These are phyloP conservation scores for Colletotrichum liriopes DNA, from an alignment of 2,329 filamentous ascomycete genomes.

Conservation along the genomic window DNA sequence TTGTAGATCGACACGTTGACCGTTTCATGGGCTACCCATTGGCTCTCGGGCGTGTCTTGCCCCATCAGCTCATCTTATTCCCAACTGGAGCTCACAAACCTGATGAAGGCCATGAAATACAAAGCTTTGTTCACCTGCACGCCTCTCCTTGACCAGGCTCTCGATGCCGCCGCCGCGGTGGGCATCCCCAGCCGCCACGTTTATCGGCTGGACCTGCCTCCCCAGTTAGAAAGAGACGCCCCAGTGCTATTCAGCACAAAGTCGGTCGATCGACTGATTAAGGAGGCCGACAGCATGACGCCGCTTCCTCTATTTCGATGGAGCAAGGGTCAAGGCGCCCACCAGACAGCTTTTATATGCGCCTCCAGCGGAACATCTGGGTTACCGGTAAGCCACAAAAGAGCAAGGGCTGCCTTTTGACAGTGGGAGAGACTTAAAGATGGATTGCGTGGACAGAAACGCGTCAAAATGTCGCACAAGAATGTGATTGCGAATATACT, in stretches of 20 bases:
- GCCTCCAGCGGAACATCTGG: slow-evolving; percentile 82
- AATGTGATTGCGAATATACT: slow-evolving; percentile 83
- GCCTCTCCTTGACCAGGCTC: slow-evolving; percentile 75
- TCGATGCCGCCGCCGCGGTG: slow-evolving; percentile 74
- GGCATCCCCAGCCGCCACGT: slow-evolving; percentile 76
- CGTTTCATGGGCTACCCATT: slow-evolving; percentile 78
- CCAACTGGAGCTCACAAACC: slow-evolving; percentile 77
- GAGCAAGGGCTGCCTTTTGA: too few relatives aligned
- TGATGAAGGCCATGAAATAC: slow-evolving; percentile 74
- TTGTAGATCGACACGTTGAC: slow-evolving; percentile 74
- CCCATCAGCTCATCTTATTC: slow-evolving; percentile 82
- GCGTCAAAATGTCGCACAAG: slow-evolving; percentile 82
- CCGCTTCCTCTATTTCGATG: slow-evolving; percentile 65
- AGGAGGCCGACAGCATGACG: slow-evolving; percentile 55
- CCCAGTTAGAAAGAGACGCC: background rate
- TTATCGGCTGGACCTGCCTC: slow-evolving; percentile 12
- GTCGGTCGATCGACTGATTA: slow-evolving; percentile 8
- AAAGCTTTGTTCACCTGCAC: slow-evolving; percentile 80
- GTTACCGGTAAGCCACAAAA: slow-evolving; percentile 65
- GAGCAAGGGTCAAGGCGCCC: slow-evolving; percentile 69
- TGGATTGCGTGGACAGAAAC: slow-evolving; percentile 68
- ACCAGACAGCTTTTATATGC: slow-evolving; percentile 77
- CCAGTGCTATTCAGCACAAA: background rate
- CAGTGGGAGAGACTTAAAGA: background rate
- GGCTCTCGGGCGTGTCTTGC: slow-evolving; percentile 76